phyloP scores from a whole-genome alignment of 192 early-diverging fungal genomes.

The Gigaspora rosea region DNA sequence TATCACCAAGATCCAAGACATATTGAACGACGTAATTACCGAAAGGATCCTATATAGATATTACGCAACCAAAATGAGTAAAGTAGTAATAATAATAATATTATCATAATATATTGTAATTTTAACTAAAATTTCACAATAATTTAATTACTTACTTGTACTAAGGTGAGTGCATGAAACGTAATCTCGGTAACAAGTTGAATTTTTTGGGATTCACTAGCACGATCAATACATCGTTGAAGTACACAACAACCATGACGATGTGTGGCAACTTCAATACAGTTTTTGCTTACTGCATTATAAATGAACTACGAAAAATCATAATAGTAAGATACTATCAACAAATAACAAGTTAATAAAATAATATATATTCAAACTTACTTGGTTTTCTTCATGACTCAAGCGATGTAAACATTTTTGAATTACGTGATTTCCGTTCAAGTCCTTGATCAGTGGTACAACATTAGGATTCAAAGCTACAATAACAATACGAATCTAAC shows the following conservation, averaged over 20 bases:
- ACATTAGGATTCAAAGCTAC: constrained; percentile 68
- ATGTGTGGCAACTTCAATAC: constrained; percentile 85
- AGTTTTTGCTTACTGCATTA: constrained; percentile 75
- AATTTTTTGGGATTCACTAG: constrained; percentile 65
- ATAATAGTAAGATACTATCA: neutral
- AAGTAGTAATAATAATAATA: neutral
- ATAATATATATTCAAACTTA: neutral
- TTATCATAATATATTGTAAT: neutral
- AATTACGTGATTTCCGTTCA: constrained; percentile 92
- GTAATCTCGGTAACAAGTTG: constrained; percentile 81
- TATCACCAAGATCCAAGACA: constrained; percentile 76
- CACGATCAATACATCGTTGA: constrained; percentile 89
- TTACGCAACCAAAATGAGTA: neutral
- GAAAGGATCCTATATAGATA: constrained; percentile 62
- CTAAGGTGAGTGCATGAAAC: constrained; percentile 68
- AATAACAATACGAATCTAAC: constrained; percentile 66
- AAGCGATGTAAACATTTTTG: constrained; percentile 87
- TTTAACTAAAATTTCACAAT: neutral
- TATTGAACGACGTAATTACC: constrained; percentile 96
- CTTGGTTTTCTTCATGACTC: constrained; percentile 68
- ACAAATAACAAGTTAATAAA: neutral
- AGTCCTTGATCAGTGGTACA: constrained; percentile 84
- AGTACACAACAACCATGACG: constrained; percentile 90
- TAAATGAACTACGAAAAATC: constrained; percentile 69
- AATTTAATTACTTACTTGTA: constrained; percentile 47